Evolutionary conservation across 2,329 filamentous ascomycete species (phyloP).

Genomic region (Seiridium cupressi): DNA sequence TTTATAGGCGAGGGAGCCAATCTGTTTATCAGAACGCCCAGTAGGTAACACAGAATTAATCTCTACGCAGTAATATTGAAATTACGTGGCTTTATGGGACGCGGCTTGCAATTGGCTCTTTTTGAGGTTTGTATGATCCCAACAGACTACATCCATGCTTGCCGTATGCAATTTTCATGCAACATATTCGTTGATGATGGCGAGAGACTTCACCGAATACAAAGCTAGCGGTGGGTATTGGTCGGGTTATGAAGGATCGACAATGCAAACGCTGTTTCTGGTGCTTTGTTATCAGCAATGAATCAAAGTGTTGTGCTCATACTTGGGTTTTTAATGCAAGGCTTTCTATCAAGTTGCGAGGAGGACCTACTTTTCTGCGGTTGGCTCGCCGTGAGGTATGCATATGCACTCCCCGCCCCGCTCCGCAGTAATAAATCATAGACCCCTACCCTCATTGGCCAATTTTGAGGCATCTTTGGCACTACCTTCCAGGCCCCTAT

Average conservation of each 20-base stretch:
- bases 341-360: neutral
- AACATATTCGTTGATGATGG: neutral
- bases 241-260: neutral
- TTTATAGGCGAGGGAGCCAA: neutral
- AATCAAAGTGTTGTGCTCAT: neutral
- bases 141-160: neutral
- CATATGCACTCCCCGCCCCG: neutral
- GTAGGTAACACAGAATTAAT: neutral
- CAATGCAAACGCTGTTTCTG: neutral
- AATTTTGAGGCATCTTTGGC: neutral
- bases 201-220: neutral
- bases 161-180: neutral
- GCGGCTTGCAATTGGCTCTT: neutral
- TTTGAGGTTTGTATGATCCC: neutral
- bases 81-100: neutral
- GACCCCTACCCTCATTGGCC: neutral
- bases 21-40: neutral
- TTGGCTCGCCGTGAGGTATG: conserved; percentile 4
- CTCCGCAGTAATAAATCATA: neutral
- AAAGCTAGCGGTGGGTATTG: neutral
- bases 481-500: neutral
- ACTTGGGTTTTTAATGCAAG: neutral
- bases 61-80: neutral
- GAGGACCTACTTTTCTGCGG: neutral
- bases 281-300: neutral